Evolutionary conservation across 805 yeast genomes (phyloP), one percentile per base, ranked within the genome.

Genomic region (Myxozyma neotropica): DNA sequence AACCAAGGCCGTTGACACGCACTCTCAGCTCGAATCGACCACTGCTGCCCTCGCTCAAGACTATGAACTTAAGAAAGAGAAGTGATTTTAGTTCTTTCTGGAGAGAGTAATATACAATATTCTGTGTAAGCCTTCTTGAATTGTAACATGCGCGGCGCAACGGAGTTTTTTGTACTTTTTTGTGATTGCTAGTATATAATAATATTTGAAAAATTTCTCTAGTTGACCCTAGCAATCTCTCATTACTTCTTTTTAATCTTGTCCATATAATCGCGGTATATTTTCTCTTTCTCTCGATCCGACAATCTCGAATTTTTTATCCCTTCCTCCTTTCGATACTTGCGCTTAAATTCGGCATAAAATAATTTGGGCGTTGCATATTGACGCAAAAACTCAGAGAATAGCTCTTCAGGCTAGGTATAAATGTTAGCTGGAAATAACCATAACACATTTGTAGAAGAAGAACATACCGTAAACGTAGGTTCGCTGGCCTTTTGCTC

Each of bases 281-380:
- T 49, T 42, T 66, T 69, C 59, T 78, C 81, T 57, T 71, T 72
- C 24, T 76, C 78, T 21, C 73, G 69, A 15, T 75, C 78, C 2
- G 74, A 39, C 3, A 77, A 46, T 2, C 64, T 64, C 10, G 71
- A 54, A 4, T 58, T 56, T 5, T 58, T 55, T 49, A 77, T 67
- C 19, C 53, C 66, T 1, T 69, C 54, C 6, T 71, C 70, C 4
- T 68, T 68, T 12, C 74, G 65, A 65, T 69, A 63, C 48, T 72
- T 69, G 10, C 78, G 72, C 55, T 76, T 77, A 66, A 79, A 79
- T 55, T 77, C 79, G 4, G 72, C 63, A 55, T 73, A 80, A 36
- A 74, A 71, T 33, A 71, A 58, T n/a, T 68, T 71, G 23, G 70
- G 68, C 10, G 68, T 64, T 48, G 64, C 68, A 1, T 67, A 59